These are phyloP conservation scores for Escallonia herrerae DNA, from an alignment of 129 eudicot genomes.

Conservation along the genomic window DNA sequence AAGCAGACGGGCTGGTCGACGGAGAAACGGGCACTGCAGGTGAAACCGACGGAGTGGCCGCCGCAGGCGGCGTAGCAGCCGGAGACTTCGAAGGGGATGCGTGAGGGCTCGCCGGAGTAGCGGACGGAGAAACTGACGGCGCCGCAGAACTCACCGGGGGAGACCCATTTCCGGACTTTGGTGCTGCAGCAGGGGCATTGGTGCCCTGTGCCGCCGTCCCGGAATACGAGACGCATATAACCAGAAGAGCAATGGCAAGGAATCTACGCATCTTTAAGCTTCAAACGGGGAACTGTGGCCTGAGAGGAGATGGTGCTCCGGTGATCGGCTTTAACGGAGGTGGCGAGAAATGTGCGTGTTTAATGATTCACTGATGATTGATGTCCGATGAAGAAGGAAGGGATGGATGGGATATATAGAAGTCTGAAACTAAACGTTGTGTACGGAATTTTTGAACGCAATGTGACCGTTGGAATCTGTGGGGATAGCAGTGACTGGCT, in stretches of 20 bases:
- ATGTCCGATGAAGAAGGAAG: conserved; percentile 9
- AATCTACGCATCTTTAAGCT: conserved; percentile 12
- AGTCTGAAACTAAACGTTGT: conserved; percentile 19
- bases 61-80: not conserved
- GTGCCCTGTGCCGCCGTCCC: conserved; percentile 12
- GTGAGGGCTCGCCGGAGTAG: conserved; percentile 21
- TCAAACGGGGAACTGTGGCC: too few species aligned
- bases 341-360: not conserved
- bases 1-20: conserved; percentile 15
- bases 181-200: conserved; percentile 24
- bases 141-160: conserved; percentile 2
- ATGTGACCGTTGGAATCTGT: conserved; percentile 23
- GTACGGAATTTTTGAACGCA: not conserved
- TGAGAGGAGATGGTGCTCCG: too few species aligned
- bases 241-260: not conserved
- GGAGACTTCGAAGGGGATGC: conserved; percentile 30
- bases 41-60: conserved; percentile 14
- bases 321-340: too few species aligned
- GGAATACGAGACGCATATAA: conserved; percentile 13
- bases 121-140: conserved; percentile 23
- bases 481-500: conserved; percentile 2
- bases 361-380: conserved; percentile 3
- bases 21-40: conserved; percentile 17
- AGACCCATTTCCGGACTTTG: not conserved
- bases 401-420: conserved; percentile 7